These are phyloP conservation scores for Leucosporidium scottii DNA, from an alignment of 768 basidiomycete species.

Conservation along the genomic window DNA sequence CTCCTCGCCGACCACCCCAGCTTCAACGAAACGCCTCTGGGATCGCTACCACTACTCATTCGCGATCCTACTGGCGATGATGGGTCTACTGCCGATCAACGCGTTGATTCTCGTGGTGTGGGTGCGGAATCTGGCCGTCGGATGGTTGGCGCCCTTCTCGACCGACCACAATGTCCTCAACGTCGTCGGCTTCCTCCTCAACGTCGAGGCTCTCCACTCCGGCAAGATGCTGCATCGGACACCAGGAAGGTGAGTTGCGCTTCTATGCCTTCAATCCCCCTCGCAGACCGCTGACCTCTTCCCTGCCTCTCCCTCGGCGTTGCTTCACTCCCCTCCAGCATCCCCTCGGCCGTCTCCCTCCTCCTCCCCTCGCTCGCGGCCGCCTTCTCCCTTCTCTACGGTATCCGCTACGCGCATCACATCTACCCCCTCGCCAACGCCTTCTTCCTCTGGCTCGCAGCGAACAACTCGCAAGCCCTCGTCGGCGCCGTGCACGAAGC, in stretches of 20 bases:
- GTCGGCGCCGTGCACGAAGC: not conserved
- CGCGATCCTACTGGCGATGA: constrained; percentile 62
- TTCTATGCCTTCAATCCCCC: not conserved
- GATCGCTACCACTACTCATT: constrained; percentile 25
- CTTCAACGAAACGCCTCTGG: constrained; percentile 3
- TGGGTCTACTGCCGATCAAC: constrained; percentile 68
- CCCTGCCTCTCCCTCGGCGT: not conserved
- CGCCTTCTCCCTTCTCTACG: constrained; percentile 55
- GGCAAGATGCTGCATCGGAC: constrained; percentile 15
- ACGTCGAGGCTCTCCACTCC: constrained; percentile 32
- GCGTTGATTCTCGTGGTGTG: constrained; percentile 71
- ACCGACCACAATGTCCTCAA: constrained; percentile 56
- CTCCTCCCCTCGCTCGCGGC: constrained; percentile 43
- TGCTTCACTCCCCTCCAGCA: not conserved
- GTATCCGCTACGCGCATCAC: constrained; percentile 59
- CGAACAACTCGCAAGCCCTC: constrained; percentile 5
- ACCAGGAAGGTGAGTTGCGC: not conserved
- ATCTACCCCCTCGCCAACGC: constrained; percentile 59
- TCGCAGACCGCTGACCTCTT: not conserved
- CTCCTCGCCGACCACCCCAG: not conserved
- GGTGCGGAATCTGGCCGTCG: constrained; percentile 75
- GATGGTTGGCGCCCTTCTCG: constrained; percentile 68
- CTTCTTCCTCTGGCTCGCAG: constrained; percentile 40
- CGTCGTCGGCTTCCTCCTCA: constrained; percentile 35
- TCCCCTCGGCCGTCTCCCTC: not conserved